phyloP scores from a whole-genome alignment of 139 green algal species.

The Chlorella sp. region DNA sequence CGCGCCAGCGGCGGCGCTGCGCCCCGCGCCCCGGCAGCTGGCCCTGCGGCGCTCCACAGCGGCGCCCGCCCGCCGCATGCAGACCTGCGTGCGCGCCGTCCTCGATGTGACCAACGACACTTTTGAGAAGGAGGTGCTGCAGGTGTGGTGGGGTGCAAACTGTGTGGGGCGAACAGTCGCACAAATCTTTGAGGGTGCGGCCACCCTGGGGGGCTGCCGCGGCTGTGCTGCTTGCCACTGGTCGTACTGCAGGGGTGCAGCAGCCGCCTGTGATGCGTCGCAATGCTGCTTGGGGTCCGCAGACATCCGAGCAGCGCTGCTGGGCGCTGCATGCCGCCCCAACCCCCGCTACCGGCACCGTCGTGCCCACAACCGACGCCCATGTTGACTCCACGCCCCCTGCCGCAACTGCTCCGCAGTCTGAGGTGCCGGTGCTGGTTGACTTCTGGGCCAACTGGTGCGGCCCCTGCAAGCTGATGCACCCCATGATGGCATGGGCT shows the following conservation, averaged over 20 bases:
- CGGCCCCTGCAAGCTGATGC: slow-evolving; percentile 93
- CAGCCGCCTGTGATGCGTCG: too few species aligned
- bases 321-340: not conserved
- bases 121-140: slow-evolving; percentile 78
- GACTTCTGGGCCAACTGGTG: slow-evolving; percentile 97
- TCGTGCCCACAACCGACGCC: too few species aligned
- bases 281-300: too few species aligned
- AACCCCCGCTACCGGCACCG: too few species aligned
- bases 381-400: not conserved
- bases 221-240: too few species aligned
- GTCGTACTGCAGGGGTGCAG: too few species aligned
- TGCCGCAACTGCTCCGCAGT: slow-evolving; percentile 44
- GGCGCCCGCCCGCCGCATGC: not conserved
- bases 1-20: not conserved
- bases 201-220: too few species aligned
- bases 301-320: not conserved
- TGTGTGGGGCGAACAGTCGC: too few species aligned
- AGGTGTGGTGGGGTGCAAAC: slow-evolving; percentile 54
- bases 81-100: slow-evolving; percentile 36
- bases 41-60: not conserved
- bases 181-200: too few species aligned
- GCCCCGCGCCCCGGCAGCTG: not conserved
- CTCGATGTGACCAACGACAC: slow-evolving; percentile 52
- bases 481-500: slow-evolving; percentile 74
- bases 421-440: slow-evolving; percentile 84